Evolutionary conservation across 495 filamentous ascomycete genomes (phyloP).

Genomic region (Talaromyces nanjingensis): DNA sequence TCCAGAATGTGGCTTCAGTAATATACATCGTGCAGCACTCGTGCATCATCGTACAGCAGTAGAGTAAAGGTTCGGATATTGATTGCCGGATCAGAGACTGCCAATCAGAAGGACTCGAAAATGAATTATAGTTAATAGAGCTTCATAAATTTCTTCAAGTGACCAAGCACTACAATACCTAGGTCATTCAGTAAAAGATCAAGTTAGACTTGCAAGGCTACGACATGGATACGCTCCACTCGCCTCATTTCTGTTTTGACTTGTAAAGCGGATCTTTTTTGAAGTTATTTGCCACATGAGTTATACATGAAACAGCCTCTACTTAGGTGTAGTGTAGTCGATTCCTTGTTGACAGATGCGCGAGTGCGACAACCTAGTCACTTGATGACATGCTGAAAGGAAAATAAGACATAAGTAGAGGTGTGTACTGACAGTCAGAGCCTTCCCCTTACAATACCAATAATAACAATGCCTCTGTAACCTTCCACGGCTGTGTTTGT

Average conservation of each 20-base stretch:
- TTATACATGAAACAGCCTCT: not conserved
- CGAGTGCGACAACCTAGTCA: not conserved
- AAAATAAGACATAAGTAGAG: not conserved
- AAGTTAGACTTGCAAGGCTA: not conserved
- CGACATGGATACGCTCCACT: not conserved
- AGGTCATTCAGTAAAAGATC: not conserved
- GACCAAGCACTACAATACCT: not conserved
- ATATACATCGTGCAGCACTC: not conserved
- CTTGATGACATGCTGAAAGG: no score
- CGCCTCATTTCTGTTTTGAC: not conserved
- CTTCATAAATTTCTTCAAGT: not conserved
- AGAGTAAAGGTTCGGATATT: not conserved
- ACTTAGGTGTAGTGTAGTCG: not conserved
- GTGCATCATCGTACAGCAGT: constrained; percentile 1
- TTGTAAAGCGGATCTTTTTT: not conserved
- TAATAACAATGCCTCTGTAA: not conserved
- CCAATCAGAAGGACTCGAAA: not conserved
- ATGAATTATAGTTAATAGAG: not conserved
- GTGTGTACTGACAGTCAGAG: not conserved
- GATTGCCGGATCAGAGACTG: not conserved
- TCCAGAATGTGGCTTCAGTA: not conserved
- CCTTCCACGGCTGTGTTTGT: not conserved
- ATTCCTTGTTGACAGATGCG: not conserved
- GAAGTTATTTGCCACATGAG: not conserved
- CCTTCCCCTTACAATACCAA: not conserved